Conservation (phyloP, 208 protist species). For the Acanthamoeba healyi region DNA sequence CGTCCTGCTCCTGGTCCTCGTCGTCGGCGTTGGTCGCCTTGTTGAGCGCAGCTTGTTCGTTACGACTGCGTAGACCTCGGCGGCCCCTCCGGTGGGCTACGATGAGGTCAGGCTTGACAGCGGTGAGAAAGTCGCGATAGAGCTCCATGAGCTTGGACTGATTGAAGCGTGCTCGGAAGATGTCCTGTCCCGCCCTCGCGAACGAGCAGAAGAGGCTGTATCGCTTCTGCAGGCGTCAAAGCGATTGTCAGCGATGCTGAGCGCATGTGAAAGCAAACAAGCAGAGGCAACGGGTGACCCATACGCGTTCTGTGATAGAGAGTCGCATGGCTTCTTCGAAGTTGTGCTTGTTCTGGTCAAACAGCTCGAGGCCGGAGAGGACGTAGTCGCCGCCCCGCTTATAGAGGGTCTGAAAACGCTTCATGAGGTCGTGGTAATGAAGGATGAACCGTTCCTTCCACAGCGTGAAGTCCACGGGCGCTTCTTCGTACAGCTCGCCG, state of each 20-base stretch:
- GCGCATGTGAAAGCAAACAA: neutral
- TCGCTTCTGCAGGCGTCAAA: neutral
- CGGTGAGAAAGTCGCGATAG: conserved; percentile 9
- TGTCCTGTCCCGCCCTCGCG: conserved; percentile 22
- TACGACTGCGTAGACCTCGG: neutral
- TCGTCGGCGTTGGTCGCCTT: neutral
- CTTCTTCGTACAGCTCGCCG: neutral
- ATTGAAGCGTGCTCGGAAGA: conserved; percentile 48
- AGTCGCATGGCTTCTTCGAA: conserved; percentile 58
- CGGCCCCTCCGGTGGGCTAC: neutral
- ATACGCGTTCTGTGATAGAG: conserved; percentile 9
- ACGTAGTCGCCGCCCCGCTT: conserved; percentile 13
- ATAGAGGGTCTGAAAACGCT: neutral
- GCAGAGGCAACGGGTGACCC: neutral
- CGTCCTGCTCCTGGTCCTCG: neutral
- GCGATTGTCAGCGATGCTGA: neutral
- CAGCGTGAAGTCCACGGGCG: neutral
- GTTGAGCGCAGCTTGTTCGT: neutral
- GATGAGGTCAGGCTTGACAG: neutral
- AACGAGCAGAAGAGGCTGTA: conserved; percentile 45
- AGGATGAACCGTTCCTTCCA: conserved; percentile 48
- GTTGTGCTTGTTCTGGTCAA: conserved; percentile 62
- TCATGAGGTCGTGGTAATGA: conserved; percentile 42
- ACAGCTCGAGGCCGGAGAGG: conserved; percentile 46
- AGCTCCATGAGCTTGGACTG: conserved; percentile 19